Evolutionary conservation across 2,329 filamentous ascomycete species (phyloP), one percentile per base, ranked within the genome.

Genomic region (Exophiala mesophila): DNA sequence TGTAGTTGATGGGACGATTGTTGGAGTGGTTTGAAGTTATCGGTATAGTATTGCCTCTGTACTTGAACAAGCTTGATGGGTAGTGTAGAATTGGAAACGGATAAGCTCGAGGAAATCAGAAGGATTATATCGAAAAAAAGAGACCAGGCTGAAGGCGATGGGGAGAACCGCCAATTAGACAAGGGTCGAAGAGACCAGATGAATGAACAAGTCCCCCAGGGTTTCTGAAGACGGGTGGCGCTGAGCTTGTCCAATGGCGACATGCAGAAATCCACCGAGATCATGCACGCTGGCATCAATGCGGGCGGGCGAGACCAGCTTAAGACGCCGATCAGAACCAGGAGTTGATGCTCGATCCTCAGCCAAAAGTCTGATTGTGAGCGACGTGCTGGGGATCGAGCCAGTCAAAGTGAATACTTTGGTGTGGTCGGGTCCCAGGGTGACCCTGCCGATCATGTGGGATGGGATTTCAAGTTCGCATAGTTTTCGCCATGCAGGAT

Each of bases 391-490:
- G 20, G 17, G 35, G 24, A 34, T 34, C 32, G 15, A 48, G 41
- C 39, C 23, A 26, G 23, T 26, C 12, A 26, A 39, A 41, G 35
- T 41, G 28, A 47, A 47, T 47, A 21, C 35, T 12, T 21, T 16
- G 7, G 19, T 13, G 18, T n/a, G 6, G 17, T 33, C 24, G 18
- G 8, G 13, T 9, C 17, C n/a, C n/a, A n/a, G 34, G 15, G 44
- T 10, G 45, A 48, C 44, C 48, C 48, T 51, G 48, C 45, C 41
- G 48, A 51, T 51, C 48, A 17, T 8, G 37, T 15, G 20, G 19
- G 21, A 3, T 13, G 43, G 15, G 21, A 38, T 39, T 37, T 32
- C 47, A 42, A 44, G 48, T 47, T 44, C 41, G 23, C 23, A 26
- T 26, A n/a, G 21, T 20, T 32, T 30, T 23, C 10, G 29, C 36